Evolutionary conservation across 306 rosid genomes (phyloP).

Genomic region (Lathyrus aphaca): DNA sequence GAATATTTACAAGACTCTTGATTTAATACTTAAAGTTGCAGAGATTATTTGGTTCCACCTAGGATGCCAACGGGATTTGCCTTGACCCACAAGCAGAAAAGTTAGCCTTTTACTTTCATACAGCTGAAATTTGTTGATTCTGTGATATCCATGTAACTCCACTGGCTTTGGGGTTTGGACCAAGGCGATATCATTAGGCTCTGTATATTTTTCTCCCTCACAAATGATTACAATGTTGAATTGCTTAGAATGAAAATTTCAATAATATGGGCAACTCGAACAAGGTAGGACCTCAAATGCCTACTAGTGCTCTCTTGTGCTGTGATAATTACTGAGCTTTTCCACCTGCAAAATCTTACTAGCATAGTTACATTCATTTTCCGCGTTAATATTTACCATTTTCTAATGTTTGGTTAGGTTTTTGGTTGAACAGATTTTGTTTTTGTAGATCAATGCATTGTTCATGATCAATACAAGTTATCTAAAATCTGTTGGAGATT

Average conservation of each 20-base stretch:
- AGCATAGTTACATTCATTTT: not conserved
- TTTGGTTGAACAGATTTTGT: not conserved
- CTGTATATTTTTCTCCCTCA: conserved; percentile 29
- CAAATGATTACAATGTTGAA: conserved; percentile 28
- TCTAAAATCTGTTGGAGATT: too few relatives aligned
- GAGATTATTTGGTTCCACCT: conserved; percentile 32
- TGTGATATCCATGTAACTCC: conserved; percentile 41
- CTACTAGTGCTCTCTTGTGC: not conserved
- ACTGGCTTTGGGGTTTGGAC: conserved; percentile 33
- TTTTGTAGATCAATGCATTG: too few relatives aligned
- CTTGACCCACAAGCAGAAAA: conserved; percentile 40
- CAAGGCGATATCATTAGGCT: conserved; percentile 31
- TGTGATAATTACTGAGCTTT: not conserved
- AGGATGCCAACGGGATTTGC: conserved; percentile 40
- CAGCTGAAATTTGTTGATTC: conserved; percentile 38
- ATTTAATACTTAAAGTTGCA: conserved; percentile 37
- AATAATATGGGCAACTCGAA: conserved; percentile 40
- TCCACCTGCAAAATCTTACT: conserved; percentile 18
- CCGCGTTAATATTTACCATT: not conserved
- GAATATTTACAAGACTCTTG: conserved; percentile 37
- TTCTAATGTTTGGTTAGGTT: not conserved
- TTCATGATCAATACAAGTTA: too few relatives aligned
- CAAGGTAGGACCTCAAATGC: conserved; percentile 38
- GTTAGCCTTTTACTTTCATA: conserved; percentile 36
- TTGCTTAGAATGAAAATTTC: conserved; percentile 31